Evolutionary conservation across 495 filamentous ascomycete species (phyloP).

Genomic region (Aspergillus homomorphus): DNA sequence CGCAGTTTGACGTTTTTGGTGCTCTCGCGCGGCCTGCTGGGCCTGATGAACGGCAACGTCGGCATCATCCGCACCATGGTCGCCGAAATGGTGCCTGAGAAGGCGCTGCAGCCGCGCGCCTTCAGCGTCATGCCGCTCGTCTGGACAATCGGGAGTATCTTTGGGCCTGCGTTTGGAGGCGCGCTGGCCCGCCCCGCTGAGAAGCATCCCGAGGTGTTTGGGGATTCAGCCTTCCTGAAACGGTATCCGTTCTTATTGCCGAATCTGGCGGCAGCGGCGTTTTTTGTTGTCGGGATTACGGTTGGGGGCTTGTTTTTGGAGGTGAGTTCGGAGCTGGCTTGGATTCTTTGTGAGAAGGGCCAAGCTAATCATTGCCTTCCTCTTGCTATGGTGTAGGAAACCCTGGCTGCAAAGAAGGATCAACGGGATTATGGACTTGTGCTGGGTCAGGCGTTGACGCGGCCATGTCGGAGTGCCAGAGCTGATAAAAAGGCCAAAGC

Average conservation of each 20-base stretch:
- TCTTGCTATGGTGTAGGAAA: slow-evolving; percentile 66
- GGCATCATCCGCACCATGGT: slow-evolving; percentile 81
- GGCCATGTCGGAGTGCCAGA: slow-evolving; percentile 18
- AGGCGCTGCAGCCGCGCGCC: slow-evolving; percentile 74
- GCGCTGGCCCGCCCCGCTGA: slow-evolving; percentile 73
- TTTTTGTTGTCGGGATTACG: slow-evolving; percentile 71
- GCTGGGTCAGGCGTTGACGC: slow-evolving; percentile 53
- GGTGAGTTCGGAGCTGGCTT: too few relatives aligned
- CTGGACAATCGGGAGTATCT: slow-evolving; percentile 79
- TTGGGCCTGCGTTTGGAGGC: slow-evolving; percentile 86
- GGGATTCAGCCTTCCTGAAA: slow-evolving; percentile 61
- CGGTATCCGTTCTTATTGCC: slow-evolving; percentile 78
- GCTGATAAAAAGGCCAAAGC: background rate
- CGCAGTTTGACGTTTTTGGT: slow-evolving; percentile 70
- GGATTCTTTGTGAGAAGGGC: too few relatives aligned
- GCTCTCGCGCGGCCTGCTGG: slow-evolving; percentile 61
- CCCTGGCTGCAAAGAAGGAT: slow-evolving; percentile 61
- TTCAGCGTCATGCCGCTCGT: slow-evolving; percentile 83
- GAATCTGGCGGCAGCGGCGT: slow-evolving; percentile 66
- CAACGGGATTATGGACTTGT: slow-evolving; percentile 64
- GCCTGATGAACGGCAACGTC: slow-evolving; percentile 73
- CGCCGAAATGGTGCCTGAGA: slow-evolving; percentile 77
- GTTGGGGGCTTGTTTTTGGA: slow-evolving; percentile 70
- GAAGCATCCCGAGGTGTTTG: slow-evolving; percentile 67
- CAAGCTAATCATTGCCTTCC: too few relatives aligned